Percentiles rank a stretch among this genome's conserved stretches.
phyloP scores from a whole-genome alignment of 345 rosid genomes.

The Lagerstroemia speciosa region DNA sequence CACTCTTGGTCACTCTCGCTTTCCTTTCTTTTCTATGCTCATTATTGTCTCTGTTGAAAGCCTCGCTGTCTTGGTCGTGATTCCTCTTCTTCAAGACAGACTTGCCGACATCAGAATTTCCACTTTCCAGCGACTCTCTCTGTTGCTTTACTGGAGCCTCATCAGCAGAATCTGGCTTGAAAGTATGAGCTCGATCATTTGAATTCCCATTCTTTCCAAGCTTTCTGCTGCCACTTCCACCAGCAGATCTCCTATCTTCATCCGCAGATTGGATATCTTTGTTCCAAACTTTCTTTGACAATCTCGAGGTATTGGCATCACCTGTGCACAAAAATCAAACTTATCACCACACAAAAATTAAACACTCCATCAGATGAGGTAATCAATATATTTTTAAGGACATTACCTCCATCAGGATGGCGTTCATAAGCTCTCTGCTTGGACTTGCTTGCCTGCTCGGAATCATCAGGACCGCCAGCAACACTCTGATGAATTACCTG shows the following conservation, averaged over 20 bases:
- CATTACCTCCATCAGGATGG: conserved; percentile 62
- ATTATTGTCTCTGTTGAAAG: conserved; percentile 30
- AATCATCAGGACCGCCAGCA: conserved; percentile 32
- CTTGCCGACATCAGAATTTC: conserved; percentile 29
- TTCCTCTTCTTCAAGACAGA: conserved; percentile 47
- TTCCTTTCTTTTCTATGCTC: conserved; percentile 30
- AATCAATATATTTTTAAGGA: no score
- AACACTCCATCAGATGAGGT: no score
- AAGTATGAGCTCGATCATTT: conserved; percentile 23
- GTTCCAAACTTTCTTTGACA: conserved; percentile 56
- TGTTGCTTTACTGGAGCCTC: conserved; percentile 30
- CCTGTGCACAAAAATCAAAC: no score
- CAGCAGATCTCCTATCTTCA: conserved; percentile 42
- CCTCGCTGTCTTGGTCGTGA: conserved; percentile 24
- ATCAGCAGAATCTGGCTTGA: conserved; percentile 19
- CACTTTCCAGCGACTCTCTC: conserved; percentile 24
- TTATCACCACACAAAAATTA: no score
- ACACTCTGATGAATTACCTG: conserved; percentile 27
- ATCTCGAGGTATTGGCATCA: conserved; percentile 34
- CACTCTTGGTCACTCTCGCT: conserved; percentile 35
- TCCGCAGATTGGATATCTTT: conserved; percentile 34
- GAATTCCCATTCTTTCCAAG: conserved; percentile 37
- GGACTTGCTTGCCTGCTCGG: conserved; percentile 26
- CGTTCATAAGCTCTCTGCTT: conserved; percentile 38
- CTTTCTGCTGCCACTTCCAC: conserved; percentile 25